Base-by-base conservation (phyloP, 163 green algal species). In the Scenedesmus sp. region DNA sequence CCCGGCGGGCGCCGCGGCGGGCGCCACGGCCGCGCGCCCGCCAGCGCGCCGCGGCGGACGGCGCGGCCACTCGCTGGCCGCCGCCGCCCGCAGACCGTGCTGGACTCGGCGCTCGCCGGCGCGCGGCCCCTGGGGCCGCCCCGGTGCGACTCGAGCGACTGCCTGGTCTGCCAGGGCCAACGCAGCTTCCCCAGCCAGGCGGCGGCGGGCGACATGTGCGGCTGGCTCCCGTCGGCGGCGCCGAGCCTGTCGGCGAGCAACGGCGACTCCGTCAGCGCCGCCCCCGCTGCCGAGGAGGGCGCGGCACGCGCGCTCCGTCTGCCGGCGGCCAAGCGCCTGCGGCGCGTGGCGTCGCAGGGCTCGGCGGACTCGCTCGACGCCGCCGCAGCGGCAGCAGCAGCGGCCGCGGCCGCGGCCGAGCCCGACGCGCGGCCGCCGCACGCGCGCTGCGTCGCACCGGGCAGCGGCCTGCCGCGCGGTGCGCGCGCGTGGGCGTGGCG, bases 121-220 rank as follows among this genome's bases (percentile, higher is more conserved):
- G 39, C 39, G 10, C 7, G 39, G 31, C 42, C 18, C 13, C 36
- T 6, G n/a, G 69, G 11, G 44, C 34, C 3, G 33, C 39, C 47
- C 11, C 44, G 86, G 20, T 91, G 86, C 33, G 86, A 91, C 58
- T 82, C 62, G 72, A 89, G 81, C 75, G 80, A 89, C 70, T 91
- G 86, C 48, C 51, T 87, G 10, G 80, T 89, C 18, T 91, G 86
- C 54, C 74, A 84, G 14, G 81, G 77, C 24, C 75, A 77, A 36
- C 77, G 74, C 57, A 62, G 76, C 2, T 86, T 81, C 58, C 70
- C 78, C 56, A 75, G 71, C 20, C 60, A 78, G 42, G 72, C 79
- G 11, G 80, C 79, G 18, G 70, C 78, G 13, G 53, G 62, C 24
- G 63, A 74, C 17, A 53, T 83, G n/a, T 84, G 77, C 6, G 66